These are phyloP conservation scores for Nannochloris sp. DNA, from an alignment of 139 green algal genomes.

Conservation along the genomic window DNA sequence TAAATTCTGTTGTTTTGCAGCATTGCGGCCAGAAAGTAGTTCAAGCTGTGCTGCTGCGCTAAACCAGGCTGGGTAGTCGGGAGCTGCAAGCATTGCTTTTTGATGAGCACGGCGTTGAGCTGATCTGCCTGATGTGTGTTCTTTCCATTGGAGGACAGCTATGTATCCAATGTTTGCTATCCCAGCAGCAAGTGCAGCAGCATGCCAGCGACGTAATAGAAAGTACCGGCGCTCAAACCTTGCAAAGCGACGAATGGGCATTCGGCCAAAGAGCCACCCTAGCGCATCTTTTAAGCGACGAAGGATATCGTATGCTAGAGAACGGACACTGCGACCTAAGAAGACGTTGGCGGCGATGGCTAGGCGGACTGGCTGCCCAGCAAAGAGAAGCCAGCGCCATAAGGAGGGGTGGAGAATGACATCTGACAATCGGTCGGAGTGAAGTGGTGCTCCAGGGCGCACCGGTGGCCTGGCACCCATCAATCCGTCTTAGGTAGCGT, in stretches of 20 bases:
- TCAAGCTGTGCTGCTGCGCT: conserved; percentile 23
- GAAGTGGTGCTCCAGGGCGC: too few species aligned
- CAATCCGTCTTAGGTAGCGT: too few species aligned
- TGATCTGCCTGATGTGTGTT: not conserved
- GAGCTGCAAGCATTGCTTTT: not conserved
- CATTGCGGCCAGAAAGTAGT: not conserved
- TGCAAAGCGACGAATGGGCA: conserved; percentile 1
- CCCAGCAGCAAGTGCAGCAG: not conserved
- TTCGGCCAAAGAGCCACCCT: conserved; percentile 15
- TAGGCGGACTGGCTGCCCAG: conserved; percentile 7
- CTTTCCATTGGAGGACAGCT: not conserved
- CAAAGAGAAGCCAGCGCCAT: conserved; percentile 2
- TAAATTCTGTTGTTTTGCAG: too few species aligned
- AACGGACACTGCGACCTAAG: conserved; percentile 13
- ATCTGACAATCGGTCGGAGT: too few species aligned
- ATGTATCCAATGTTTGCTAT: not conserved
- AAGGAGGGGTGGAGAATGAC: not conserved
- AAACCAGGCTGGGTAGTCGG: conserved; percentile 1
- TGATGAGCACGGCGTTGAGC: too few species aligned
- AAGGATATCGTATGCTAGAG: conserved; percentile 7
- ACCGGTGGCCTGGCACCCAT: too few species aligned
- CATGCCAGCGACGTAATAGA: conserved; percentile 22
- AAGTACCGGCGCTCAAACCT: conserved; percentile 12
- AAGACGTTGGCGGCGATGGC: conserved; percentile 12
- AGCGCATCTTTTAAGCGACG: not conserved